Conservation (phyloP, 2,329 filamentous ascomycete species). For the Fusarium pseudocircinatum region DNA sequence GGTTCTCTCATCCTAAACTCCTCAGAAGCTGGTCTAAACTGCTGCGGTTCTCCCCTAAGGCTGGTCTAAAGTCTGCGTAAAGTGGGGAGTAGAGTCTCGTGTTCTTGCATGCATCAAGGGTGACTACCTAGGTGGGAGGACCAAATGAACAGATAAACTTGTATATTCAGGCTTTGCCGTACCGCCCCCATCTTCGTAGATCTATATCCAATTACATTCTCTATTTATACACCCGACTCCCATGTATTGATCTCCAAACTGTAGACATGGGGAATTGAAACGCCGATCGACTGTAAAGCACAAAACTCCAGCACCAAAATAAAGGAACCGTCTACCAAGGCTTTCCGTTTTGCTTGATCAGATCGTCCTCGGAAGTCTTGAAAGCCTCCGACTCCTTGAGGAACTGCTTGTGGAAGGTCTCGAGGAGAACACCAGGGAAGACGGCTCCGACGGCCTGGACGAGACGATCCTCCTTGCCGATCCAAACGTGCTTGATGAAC, state of each 20-base stretch:
- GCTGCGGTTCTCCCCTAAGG: neutral
- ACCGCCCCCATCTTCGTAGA: neutral
- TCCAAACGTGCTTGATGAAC: conserved; percentile 57
- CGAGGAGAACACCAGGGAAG: conserved; percentile 49
- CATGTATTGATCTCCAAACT: neutral
- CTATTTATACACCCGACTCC: conserved; percentile 11
- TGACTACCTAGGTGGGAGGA: too few species aligned
- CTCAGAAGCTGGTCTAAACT: too few species aligned
- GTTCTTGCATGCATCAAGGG: neutral
- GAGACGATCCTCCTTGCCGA: conserved; percentile 51
- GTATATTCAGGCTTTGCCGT: neutral
- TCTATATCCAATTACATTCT: conserved; percentile 17
- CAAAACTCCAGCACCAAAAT: neutral
- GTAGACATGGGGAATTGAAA: neutral
- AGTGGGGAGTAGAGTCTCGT: neutral
- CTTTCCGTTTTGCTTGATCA: conserved; percentile 8
- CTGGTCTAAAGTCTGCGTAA: neutral
- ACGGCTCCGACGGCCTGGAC: conserved; percentile 52
- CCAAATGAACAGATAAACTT: neutral
- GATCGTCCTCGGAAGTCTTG: conserved; percentile 21
- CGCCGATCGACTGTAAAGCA: conserved; percentile 10
- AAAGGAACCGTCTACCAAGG: neutral
- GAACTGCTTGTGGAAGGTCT: conserved; percentile 51
- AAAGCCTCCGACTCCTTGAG: conserved; percentile 38
- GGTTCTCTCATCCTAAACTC: neutral